Conservation (phyloP, 164 flowering plant species). For the Euptelea pleiosperma region DNA sequence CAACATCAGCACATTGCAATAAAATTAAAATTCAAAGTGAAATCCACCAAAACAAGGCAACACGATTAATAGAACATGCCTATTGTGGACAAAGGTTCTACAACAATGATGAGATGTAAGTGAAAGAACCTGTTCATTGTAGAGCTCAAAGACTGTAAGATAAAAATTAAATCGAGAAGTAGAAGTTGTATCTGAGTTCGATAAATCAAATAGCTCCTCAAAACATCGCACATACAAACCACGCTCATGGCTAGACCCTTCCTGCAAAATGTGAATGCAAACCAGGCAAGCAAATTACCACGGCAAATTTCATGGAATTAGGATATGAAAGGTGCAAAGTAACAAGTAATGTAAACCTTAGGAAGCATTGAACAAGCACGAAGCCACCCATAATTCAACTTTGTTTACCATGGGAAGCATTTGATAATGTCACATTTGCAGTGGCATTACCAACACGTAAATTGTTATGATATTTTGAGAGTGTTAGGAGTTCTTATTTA, state of each 20-base stretch:
- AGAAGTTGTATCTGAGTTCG: constrained; percentile 78
- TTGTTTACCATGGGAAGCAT: background rate
- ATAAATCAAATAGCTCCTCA: constrained; percentile 97
- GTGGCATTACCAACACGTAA: no score
- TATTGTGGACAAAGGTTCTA: background rate
- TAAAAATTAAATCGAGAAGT: constrained; percentile 64
- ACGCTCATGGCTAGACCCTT: constrained; percentile 94
- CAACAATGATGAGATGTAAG: background rate
- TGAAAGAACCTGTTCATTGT: constrained; percentile 81
- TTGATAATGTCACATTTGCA: background rate
- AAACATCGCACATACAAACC: constrained; percentile 88
- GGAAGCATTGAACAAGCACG: background rate
- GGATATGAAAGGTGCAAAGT: no score
- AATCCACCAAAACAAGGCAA: no score
- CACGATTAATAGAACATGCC: no score
- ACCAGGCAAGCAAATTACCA: constrained; percentile 4
- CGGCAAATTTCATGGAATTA: background rate
- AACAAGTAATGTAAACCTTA: background rate
- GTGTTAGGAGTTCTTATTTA: no score
- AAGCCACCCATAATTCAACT: background rate
- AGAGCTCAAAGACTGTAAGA: constrained; percentile 73
- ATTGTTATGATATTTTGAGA: no score
- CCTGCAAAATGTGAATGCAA: constrained; percentile 45
- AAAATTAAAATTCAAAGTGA: no score
- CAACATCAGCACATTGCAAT: constrained; percentile 3